Evolutionary conservation across 83 land plant genomes (phyloP).

Genomic region (Picea mariana): DNA sequence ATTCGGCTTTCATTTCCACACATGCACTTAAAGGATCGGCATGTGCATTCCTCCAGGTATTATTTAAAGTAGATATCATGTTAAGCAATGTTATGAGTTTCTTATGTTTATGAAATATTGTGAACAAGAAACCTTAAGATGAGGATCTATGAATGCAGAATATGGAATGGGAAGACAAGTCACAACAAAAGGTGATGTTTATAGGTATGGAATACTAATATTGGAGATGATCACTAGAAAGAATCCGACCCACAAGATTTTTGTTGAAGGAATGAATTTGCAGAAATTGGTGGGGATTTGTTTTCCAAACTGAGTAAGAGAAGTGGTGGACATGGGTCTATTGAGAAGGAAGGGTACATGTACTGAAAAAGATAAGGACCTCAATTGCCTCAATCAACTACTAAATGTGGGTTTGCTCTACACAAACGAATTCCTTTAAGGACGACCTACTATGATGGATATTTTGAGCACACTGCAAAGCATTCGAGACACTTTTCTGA

Average conservation of each 20-base stretch:
- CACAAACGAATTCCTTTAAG: too few relatives aligned
- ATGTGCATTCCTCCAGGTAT: slow-evolving; percentile 22
- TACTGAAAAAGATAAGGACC: too few relatives aligned
- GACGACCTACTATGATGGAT: too few relatives aligned
- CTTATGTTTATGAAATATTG: neutral
- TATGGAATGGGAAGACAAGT: slow-evolving; percentile 12
- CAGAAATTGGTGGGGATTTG: too few relatives aligned
- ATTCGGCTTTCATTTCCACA: neutral
- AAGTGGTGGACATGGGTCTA: too few relatives aligned
- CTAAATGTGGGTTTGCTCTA: too few relatives aligned
- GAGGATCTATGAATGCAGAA: slow-evolving; percentile 1
- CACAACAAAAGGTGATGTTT: slow-evolving; percentile 16
- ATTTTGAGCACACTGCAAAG: too few relatives aligned
- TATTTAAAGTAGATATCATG: neutral
- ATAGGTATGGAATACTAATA: slow-evolving; percentile 27
- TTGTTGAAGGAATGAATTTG: neutral
- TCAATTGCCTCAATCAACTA: too few relatives aligned
- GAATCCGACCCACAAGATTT: slow-evolving; percentile 5
- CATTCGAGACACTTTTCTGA: too few relatives aligned
- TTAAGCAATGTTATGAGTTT: neutral
- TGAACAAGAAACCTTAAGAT: neutral
- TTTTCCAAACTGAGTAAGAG: too few relatives aligned
- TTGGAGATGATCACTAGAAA: slow-evolving; percentile 24
- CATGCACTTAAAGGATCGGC: slow-evolving; percentile 2
- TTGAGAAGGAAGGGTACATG: too few relatives aligned